Evolutionary conservation across 768 basidiomycete genomes (phyloP).

Genomic region (Mycena rebaudengoi): DNA sequence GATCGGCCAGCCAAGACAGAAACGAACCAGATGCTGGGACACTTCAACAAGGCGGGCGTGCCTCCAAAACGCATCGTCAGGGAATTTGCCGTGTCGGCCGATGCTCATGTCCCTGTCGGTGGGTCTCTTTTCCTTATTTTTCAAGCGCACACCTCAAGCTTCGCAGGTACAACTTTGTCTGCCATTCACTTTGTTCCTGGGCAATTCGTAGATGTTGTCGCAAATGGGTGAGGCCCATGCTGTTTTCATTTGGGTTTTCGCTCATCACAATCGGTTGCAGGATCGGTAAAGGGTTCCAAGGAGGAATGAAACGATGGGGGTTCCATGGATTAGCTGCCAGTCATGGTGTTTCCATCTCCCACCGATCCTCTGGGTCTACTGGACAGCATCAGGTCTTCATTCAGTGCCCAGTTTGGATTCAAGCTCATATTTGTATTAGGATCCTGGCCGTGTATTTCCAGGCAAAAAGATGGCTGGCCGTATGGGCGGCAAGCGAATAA

Average conservation of each 20-base stretch:
- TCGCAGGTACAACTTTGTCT: constrained; percentile 83
- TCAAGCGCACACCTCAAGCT: background rate
- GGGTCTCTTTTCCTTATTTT: constrained; percentile 37
- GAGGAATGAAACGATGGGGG: constrained; percentile 95
- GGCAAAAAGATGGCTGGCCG: constrained; percentile 99
- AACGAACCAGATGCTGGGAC: constrained; percentile 84
- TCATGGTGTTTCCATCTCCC: constrained; percentile 96
- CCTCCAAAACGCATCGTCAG: constrained; percentile 84
- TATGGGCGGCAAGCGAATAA: constrained; percentile 84
- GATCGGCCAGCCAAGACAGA: constrained; percentile 77
- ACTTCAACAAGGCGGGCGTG: constrained; percentile 86
- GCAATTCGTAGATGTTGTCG: constrained; percentile 80
- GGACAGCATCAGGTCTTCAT: constrained; percentile 87
- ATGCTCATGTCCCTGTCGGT: constrained; percentile 93
- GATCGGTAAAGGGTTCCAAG: constrained; percentile 97
- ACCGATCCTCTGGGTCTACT: constrained; percentile 92
- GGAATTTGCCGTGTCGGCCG: constrained; percentile 89
- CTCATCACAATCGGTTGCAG: constrained; percentile 48
- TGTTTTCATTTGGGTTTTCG: background rate
- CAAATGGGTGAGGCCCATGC: constrained; percentile 15
- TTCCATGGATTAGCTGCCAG: constrained; percentile 92
- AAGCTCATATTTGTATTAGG: constrained; percentile 54
- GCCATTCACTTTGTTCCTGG: constrained; percentile 97
- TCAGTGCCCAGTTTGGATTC: background rate
- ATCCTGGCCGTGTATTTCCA: constrained; percentile 95